Conservation (phyloP, 2,329 filamentous ascomycete species). For the Aureobasidium mangrovei region DNA sequence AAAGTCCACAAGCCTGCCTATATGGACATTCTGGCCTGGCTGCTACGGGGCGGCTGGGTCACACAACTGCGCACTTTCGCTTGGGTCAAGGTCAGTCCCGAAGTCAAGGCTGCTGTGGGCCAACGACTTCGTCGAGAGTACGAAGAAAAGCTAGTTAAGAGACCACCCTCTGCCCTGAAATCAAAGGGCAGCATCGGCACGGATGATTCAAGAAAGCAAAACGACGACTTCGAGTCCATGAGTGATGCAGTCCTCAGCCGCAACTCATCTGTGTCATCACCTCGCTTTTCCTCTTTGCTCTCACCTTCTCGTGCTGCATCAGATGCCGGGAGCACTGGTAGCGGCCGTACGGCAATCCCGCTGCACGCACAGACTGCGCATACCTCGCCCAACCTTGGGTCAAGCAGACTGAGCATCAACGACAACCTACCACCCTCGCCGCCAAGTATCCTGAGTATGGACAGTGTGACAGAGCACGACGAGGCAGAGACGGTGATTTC, state of each 20-base stretch:
- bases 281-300: background rate
- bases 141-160: slow-evolving; percentile 2
- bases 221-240: background rate
- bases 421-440: background rate
- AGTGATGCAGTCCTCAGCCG: background rate
- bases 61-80: slow-evolving; percentile 87
- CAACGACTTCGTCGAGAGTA: slow-evolving; percentile 6
- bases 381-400: background rate
- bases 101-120: slow-evolving; percentile 16
- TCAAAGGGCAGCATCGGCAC: background rate
- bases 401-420: background rate
- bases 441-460: background rate
- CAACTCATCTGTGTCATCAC: background rate
- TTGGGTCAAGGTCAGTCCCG: slow-evolving; percentile 49
- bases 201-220: background rate
- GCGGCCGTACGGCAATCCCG: slow-evolving; percentile 8
- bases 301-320: background rate
- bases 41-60: slow-evolving; percentile 87
- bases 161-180: background rate
- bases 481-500: background rate
- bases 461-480: slow-evolving; percentile 1
- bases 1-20: slow-evolving; percentile 82
- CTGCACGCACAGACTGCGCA: background rate
- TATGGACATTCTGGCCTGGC: slow-evolving; percentile 85
- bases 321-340: slow-evolving; percentile 9